phyloP scores from a whole-genome alignment of 108 stramenopile species.

The Skeletonema menzelii region DNA sequence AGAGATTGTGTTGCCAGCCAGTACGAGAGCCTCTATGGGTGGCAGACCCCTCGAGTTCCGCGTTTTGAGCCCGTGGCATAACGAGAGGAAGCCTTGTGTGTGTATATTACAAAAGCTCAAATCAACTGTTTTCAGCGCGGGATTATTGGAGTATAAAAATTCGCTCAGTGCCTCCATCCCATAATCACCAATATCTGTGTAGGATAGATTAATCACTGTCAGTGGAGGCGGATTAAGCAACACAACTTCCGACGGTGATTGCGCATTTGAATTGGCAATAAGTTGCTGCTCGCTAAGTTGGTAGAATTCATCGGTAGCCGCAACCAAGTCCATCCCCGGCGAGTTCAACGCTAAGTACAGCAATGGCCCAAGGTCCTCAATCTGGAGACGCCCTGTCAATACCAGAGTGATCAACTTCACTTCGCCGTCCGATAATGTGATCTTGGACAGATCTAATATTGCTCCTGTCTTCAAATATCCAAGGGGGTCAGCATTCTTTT shows the following conservation, averaged over 20 bases:
- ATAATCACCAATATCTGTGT: slow-evolving; percentile 73
- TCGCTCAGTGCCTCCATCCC: slow-evolving; percentile 71
- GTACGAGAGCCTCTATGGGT: slow-evolving; percentile 61
- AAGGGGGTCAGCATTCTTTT: slow-evolving; percentile 63
- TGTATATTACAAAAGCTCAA: slow-evolving; percentile 78
- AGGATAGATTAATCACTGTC: slow-evolving; percentile 77
- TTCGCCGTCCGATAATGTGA: slow-evolving; percentile 53
- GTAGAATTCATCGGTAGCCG: slow-evolving; percentile 45
- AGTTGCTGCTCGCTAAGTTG: slow-evolving; percentile 36
- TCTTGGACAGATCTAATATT: slow-evolving; percentile 73
- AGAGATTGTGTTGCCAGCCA: slow-evolving; percentile 76
- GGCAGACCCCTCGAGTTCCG: slow-evolving; percentile 54
- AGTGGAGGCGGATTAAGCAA: slow-evolving; percentile 51
- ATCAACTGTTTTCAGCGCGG: slow-evolving; percentile 70
- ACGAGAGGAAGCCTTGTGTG: slow-evolving; percentile 54
- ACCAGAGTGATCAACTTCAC: slow-evolving; percentile 70
- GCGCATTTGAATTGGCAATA: slow-evolving; percentile 16
- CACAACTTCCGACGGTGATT: slow-evolving; percentile 23
- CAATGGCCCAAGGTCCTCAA: slow-evolving; percentile 60
- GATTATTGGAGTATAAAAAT: slow-evolving; percentile 51
- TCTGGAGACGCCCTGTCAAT: slow-evolving; percentile 60
- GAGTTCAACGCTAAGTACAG: slow-evolving; percentile 63
- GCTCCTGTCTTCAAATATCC: slow-evolving; percentile 72
- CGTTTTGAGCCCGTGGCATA: slow-evolving; percentile 55
- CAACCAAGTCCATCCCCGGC: slow-evolving; percentile 40